Base-by-base conservation (phyloP, 2,329 filamentous ascomycete genomes). In the Teratosphaeria destructans region DNA sequence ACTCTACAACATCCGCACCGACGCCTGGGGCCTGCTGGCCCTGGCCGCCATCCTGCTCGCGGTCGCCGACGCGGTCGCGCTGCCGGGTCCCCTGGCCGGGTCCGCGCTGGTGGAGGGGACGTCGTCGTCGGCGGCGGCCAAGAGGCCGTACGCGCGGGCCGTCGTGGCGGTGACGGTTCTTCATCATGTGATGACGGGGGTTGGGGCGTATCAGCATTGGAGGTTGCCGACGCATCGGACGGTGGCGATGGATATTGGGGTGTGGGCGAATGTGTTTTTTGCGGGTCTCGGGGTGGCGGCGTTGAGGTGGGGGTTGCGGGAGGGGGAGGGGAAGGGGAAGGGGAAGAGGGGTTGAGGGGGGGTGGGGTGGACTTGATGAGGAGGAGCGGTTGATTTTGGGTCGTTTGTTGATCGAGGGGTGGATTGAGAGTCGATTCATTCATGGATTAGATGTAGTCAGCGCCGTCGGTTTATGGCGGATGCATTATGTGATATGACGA, bases 1-100 rank as follows among this genome's bases (percentile, higher is more conserved):
- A 57, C 62, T 73, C 63, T 74, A 74, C 69, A 74, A 67, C 52
- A 69, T 69, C 59, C 64, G 71, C 58, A 73, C 68, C 58, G 72
- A 74, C 59, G 72, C 67, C 63, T 73, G 67, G 63, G 65, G 68
- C 52, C 70, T 73, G 26, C 58, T 73, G 37, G 65, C 71, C 27
- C 64, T 73, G 39, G 63, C 68, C 16, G 59, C 64, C 7, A 62
- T 72, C 11, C 67, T 74, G 8, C 59, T 73, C 3, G 65, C 68
- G 32, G 61, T 74, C 37, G 65, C 67, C 29, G 69, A 70, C 57
- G 70, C 68, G 12, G 66, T 72, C 16, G 67, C 70, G 2, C 61
- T 70, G 1, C 69, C 69, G 0, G 52, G 56, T 3, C 57, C 59
- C 7, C 39, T 67, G 19, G 58, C 59, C 2, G 65, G 68, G 37